Base-by-base conservation (phyloP, 306 rosid genomes). In the Senna tora region DNA sequence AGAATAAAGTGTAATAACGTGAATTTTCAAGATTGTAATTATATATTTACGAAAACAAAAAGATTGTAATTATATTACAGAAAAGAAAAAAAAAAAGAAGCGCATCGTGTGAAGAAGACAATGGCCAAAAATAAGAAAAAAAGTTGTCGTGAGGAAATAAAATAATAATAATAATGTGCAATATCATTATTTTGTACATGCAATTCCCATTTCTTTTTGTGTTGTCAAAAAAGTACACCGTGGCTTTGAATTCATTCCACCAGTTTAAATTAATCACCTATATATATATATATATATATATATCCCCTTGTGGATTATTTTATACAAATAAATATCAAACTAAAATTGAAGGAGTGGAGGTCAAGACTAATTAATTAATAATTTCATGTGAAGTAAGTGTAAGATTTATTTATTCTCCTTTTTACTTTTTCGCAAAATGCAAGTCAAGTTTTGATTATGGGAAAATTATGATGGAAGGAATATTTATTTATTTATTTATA, bases 211-310 rank as follows among this genome's bases (percentile, higher is more conserved):
- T n/a, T 32, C 22, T 68, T 55, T 25, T 55, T 25, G 30, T 25
- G 30, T 33, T 36, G 13, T 28, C 71, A 28, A 58, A 50, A 65
- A 69, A 32, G 65, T 21, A 7, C 73, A 57, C 59, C 21, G 57
- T 70, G 16, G 64, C 68, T 74, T 77, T 63, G 64, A 77, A 79
- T 52, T 38, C 65, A 56, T 80, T 77, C 63, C 68, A n/a, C n/a
- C n/a, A n/a, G n/a, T n/a, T n/a, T n/a, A n/a, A n/a, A n/a, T n/a
- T n/a, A n/a, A n/a, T n/a, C n/a, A n/a, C n/a, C n/a, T n/a, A n/a
- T n/a, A n/a, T n/a, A n/a, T n/a, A n/a, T n/a, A n/a, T n/a, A n/a
- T n/a, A n/a, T n/a, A n/a, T n/a, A n/a, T n/a, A n/a, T 16, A 5
- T 7, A 36, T 4, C 0, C 8, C 5, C 30, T 1, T 25, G 30